phyloP scores from a whole-genome alignment of 371 early-diverging fungal species.

The Rhizomucor pusillus region DNA sequence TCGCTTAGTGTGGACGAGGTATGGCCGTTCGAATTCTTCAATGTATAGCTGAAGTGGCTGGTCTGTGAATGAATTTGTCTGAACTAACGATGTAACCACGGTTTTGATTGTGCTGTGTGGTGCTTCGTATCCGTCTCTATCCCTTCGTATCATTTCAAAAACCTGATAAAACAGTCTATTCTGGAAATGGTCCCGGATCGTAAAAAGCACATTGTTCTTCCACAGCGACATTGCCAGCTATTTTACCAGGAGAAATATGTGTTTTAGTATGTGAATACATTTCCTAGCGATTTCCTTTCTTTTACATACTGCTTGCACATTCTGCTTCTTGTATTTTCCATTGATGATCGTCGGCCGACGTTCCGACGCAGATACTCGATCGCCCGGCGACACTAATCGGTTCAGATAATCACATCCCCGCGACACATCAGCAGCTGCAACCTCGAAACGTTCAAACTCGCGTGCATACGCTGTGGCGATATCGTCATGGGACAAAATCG shows the following conservation, averaged over 20 bases:
- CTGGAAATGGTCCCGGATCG: conserved; percentile 57
- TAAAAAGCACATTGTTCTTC: conserved; percentile 66
- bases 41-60: conserved; percentile 72
- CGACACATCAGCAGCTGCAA: conserved; percentile 65
- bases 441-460: conserved; percentile 69
- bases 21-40: conserved; percentile 78
- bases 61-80: conserved; percentile 67
- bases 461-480: conserved; percentile 69
- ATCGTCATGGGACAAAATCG: conserved; percentile 64
- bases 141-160: conserved; percentile 65
- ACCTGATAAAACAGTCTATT: conserved; percentile 72
- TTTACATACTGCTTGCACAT: conserved; percentile 63
- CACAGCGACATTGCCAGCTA: conserved; percentile 72
- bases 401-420: conserved; percentile 77
- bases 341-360: conserved; percentile 41
- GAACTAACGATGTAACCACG: conserved; percentile 63
- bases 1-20: conserved; percentile 61
- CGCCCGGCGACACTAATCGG: conserved; percentile 42
- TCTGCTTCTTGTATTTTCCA: conserved; percentile 61
- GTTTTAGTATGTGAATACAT: too few relatives aligned
- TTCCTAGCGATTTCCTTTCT: too few relatives aligned
- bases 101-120: conserved; percentile 56
- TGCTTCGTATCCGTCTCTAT: conserved; percentile 68
- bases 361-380: conserved; percentile 22
- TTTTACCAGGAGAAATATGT: too few relatives aligned